A percentile compares a stretch with the other conserved stretches of the same genome.
Evolutionary conservation across 2,329 filamentous ascomycete species (phyloP).

Genomic region (Graphium sp.): DNA sequence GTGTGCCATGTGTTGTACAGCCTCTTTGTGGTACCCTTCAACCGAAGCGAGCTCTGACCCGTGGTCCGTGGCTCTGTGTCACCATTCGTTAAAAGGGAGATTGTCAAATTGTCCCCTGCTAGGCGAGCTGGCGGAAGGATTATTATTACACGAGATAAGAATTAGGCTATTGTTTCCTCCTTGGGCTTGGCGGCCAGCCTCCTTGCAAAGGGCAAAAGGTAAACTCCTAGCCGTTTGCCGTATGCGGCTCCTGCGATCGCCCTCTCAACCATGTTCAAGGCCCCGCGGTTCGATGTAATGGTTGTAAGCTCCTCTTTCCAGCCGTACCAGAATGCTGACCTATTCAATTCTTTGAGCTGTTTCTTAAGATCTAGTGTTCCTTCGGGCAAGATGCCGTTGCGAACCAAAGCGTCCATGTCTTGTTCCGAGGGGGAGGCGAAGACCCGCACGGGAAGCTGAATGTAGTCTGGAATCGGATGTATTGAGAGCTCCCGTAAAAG

Average conservation of each 20-base stretch:
- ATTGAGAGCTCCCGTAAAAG: constrained; percentile 16
- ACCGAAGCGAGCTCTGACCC: too few species aligned
- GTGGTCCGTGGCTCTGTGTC: too few species aligned
- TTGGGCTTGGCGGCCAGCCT: constrained; percentile 4
- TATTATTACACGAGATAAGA: too few species aligned
- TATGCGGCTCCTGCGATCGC: constrained; percentile 1
- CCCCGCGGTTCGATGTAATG: constrained; percentile 22
- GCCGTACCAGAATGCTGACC: constrained; percentile 21
- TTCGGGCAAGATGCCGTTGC: constrained; percentile 12
- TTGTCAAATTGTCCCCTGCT: too few species aligned
- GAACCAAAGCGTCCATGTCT: constrained; percentile 12
- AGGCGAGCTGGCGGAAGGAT: too few species aligned
- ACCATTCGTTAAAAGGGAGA: too few species aligned
- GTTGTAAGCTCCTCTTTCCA: constrained; percentile 17
- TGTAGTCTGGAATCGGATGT: constrained; percentile 12
- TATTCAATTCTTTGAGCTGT: constrained; percentile 18
- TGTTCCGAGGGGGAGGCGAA: constrained; percentile 10
- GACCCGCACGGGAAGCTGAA: constrained; percentile 18
- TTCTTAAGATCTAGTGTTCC: constrained; percentile 12
- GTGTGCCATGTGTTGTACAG: too few species aligned
- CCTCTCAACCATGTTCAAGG: constrained; percentile 3
- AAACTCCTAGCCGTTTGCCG: constrained; percentile 3
- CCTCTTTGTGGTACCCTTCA: too few species aligned
- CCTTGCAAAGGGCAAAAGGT: constrained; percentile 4
- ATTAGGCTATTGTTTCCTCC: too few species aligned